Evolutionary conservation across 164 flowering plant genomes (phyloP), one percentile per base, ranked within the genome.

Genomic region (Chloranthus sessilifolius): DNA sequence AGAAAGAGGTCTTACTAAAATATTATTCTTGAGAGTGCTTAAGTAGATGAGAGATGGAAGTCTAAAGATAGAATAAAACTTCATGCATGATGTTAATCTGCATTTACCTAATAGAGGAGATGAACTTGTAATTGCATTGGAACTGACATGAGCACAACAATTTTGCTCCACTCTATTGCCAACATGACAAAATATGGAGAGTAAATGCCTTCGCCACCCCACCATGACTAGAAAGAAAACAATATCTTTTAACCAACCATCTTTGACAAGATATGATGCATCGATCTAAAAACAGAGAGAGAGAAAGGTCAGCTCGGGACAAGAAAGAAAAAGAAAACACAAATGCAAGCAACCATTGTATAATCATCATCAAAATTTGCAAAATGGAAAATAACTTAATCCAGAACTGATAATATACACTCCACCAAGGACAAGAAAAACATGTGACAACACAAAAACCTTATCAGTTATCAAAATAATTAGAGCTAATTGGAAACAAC

Each of bases 171-270:
- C 53, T 43, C 69, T 73, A 57, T 47, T 74, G 36, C 80, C 75
- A 46, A 68, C 63, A 37, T 58, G 66, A 44, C 63, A 55, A 53
- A 83, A 31, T 29, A 74, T 21, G 2, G 65, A 69, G 34, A 61
- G 76, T 17, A 83, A 47, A 52, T 71, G 68, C 30, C 77, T 76
- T 54, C 73, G 78, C 91, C 84, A 80, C 12, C 74, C 75, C 70
- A 63, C 78, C 85, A 79, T 78, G 38, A 46, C 59, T 58, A 35
- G 29, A 25, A 22, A 20, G 29, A 19, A 24, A 26, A n/a, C 39
- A 7, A 6, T 16, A 14, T 16, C n/a, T 34, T 36, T 23, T 0
- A 35, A 20, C 35, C 17, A 34, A 50, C 30, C 11, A 36, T 12
- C 39, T 48, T 47, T 14, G 17, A 28, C 24, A 29, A 47, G 37